These are phyloP conservation scores for Naumovozyma castellii DNA, from an alignment of 805 yeast species.

Conservation along the genomic window DNA sequence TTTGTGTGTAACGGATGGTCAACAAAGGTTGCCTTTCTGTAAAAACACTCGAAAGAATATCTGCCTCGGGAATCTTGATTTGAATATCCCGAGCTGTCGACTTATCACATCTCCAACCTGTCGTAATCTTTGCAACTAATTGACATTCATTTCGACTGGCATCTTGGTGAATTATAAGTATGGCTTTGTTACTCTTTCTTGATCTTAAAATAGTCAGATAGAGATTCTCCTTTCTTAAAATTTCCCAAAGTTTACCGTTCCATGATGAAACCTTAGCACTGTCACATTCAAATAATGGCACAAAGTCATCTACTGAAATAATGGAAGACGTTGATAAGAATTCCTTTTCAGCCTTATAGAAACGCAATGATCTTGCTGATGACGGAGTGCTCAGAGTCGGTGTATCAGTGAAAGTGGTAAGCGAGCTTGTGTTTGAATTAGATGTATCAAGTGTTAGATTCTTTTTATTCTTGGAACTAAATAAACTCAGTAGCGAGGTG, in stretches of 20 bases:
- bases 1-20: conserved; percentile 17
- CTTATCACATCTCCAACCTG: conserved; percentile 17
- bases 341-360: not conserved
- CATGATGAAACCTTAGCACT: conserved; percentile 17
- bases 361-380: not conserved
- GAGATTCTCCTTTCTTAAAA: conserved; percentile 6
- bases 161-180: conserved; percentile 9
- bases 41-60: conserved; percentile 8
- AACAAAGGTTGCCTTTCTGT: conserved; percentile 6
- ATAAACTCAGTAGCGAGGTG: conserved; percentile 21
- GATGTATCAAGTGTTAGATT: conserved; percentile 7
- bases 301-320: conserved; percentile 6
- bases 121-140: conserved; percentile 11
- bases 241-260: conserved; percentile 20
- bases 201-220: conserved; percentile 5
- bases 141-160: conserved; percentile 6
- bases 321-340: conserved; percentile 7
- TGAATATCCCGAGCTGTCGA: conserved; percentile 29
- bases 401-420: not conserved
- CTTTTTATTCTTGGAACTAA: conserved; percentile 14
- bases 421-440: conserved; percentile 3
- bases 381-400: conserved; percentile 1
- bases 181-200: conserved; percentile 4
- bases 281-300: conserved; percentile 10
- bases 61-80: conserved; percentile 11